Evolutionary conservation across 78 protist genomes (phyloP).

Genomic region (Polysphondylium violaceum): DNA sequence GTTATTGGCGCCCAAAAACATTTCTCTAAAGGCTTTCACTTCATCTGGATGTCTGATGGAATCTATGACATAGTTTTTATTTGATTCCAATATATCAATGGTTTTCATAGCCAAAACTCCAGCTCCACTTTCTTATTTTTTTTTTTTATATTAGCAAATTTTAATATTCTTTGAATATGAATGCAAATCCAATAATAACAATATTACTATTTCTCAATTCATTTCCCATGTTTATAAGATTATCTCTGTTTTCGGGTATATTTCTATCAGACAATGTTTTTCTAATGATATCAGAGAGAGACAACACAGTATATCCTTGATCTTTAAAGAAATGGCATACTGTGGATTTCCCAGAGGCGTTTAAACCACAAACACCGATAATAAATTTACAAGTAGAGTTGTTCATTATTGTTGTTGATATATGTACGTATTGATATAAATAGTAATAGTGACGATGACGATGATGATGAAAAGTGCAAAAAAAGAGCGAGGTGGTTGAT

Average conservation of each 20-base stretch:
- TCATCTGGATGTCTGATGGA: conserved; percentile 80
- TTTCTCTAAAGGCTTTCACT: conserved; percentile 35
- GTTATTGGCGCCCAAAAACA: no score
- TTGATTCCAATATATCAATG: not conserved
- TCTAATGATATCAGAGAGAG: conserved; percentile 67
- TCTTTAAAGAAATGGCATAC: conserved; percentile 43
- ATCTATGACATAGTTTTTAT: conserved; percentile 55
- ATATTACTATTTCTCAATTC: conserved; percentile 59
- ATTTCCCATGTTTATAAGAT: conserved; percentile 55
- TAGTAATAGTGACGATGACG: no score
- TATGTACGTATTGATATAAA: no score
- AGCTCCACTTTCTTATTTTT: conserved; percentile 44
- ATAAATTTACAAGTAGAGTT: conserved; percentile 14
- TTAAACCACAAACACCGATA: conserved; percentile 75
- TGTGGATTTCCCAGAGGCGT: conserved; percentile 72
- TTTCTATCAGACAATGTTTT: conserved; percentile 36
- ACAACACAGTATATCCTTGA: conserved; percentile 45
- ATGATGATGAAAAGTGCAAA: no score
- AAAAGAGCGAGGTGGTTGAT: no score
- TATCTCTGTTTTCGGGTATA: conserved; percentile 43
- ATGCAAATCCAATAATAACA: not conserved
- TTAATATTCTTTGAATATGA: not conserved
- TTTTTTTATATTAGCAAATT: not conserved
- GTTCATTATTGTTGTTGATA: not conserved
- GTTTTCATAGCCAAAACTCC: conserved; percentile 45